These are phyloP conservation scores for Parastagonospora avenae DNA, from an alignment of 2,329 filamentous ascomycete genomes.

Conservation along the genomic window DNA sequence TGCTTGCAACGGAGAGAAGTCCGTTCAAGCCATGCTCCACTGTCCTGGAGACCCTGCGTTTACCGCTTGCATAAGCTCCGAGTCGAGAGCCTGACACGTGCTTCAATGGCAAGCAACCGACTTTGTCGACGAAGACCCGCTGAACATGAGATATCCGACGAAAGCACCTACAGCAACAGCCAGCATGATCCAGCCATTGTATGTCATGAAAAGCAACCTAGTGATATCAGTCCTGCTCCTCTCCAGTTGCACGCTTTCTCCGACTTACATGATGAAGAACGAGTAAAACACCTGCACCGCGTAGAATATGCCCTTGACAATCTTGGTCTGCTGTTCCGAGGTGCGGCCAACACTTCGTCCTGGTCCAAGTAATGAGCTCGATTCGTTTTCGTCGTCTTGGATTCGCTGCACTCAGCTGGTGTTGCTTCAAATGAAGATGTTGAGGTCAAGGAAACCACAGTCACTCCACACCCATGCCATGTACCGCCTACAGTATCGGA, in stretches of 20 bases:
- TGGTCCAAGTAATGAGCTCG: conserved; percentile 75
- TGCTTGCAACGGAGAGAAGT: background rate
- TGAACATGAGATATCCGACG: conserved; percentile 82
- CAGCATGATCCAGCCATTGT: conserved; percentile 98
- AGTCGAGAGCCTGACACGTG: background rate
- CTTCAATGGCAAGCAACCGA: conserved; percentile 85
- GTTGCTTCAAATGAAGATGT: conserved; percentile 17
- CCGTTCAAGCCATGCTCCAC: background rate
- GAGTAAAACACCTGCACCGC: conserved; percentile 96
- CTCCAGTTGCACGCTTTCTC: background rate
- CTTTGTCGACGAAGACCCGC: conserved; percentile 73
- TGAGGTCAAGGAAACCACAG: background rate
- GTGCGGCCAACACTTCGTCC: conserved; percentile 65
- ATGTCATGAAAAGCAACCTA: conserved; percentile 99
- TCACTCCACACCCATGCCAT: background rate
- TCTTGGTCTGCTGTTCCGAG: conserved; percentile 70
- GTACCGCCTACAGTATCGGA: no score
- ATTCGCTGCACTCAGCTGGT: conserved; percentile 36
- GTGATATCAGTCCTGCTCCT: conserved; percentile 12
- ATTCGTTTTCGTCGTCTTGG: conserved; percentile 51
- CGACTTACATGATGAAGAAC: conserved; percentile 98
- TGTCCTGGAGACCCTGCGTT: background rate
- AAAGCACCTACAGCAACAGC: conserved; percentile 88
- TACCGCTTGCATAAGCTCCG: background rate
- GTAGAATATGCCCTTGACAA: conserved; percentile 84